phyloP scores from a whole-genome alignment of 495 filamentous ascomycete genomes.

The Halenospora varia region DNA sequence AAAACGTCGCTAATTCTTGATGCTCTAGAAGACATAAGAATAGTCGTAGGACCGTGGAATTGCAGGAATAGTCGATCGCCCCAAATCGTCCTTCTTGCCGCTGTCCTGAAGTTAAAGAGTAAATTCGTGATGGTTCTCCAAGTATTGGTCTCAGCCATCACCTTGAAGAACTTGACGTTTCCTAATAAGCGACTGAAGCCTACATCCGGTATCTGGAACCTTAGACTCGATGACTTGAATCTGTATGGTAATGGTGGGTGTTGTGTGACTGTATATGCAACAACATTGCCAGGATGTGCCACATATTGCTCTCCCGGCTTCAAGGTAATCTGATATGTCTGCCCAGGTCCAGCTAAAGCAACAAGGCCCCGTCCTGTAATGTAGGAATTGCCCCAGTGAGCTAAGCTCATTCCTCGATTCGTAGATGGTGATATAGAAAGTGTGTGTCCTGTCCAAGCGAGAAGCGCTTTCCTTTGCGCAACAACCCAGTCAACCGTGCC shows the following conservation, averaged over 20 bases:
- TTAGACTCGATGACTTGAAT: constrained; percentile 69
- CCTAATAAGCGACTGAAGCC: constrained; percentile 50
- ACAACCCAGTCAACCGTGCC: constrained; percentile 97
- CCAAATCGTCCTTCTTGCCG: constrained; percentile 79
- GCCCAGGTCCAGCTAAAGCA: constrained; percentile 77
- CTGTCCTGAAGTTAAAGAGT: constrained; percentile 65
- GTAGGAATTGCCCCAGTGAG: constrained; percentile 87
- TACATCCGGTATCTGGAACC: constrained; percentile 72
- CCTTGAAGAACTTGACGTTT: constrained; percentile 64
- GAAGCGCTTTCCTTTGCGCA: constrained; percentile 73
- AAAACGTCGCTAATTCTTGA: constrained; percentile 72
- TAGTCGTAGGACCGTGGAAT: constrained; percentile 79
- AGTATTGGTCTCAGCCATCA: constrained; percentile 60
- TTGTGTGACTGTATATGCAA: constrained; percentile 78
- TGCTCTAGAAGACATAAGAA: constrained; percentile 81
- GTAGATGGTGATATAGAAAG: constrained; percentile 69
- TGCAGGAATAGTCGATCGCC: constrained; percentile 88
- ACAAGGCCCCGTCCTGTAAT: constrained; percentile 84
- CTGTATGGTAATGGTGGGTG: constrained; percentile 77
- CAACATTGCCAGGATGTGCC: constrained; percentile 79
- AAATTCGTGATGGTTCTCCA: constrained; percentile 63
- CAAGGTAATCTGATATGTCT: constrained; percentile 78
- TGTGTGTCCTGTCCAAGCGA: constrained; percentile 95
- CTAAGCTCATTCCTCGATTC: constrained; percentile 68
- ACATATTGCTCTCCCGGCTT: constrained; percentile 81